Evolutionary conservation across 1,139 yeast species (phyloP), one percentile per base, ranked within the genome.

Genomic region (Cylindricascospora bacillispora): DNA sequence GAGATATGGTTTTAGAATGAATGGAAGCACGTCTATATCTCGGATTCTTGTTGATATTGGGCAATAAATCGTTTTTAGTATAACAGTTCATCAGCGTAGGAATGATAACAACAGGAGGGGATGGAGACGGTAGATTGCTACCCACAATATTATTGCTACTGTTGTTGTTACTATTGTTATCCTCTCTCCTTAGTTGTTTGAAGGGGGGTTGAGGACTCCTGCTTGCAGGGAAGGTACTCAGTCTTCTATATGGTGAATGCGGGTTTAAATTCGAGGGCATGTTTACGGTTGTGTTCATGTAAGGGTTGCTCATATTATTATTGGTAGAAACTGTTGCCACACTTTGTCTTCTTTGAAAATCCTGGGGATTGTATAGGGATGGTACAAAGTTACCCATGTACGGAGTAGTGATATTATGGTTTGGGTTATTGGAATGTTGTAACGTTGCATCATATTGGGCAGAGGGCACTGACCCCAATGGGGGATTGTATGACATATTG

Each of bases 1-100:
- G 98, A 5, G 94, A 80, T 23, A 83, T 70, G 40, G 75, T 82
- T 26, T 77, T 72, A 4, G 85, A 75, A 34, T 78, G 77, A 25
- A 81, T 72, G 1, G 86, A 70, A 6, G 93, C 85, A 29, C 95
- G 66, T 39, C 95, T 66, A 49, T 72, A 79, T 53, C 76, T 77
- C 1, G 94, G 93, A 35, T 68, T 73, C 13, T 61, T 57, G 43
- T 81, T 75, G 11, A 67, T 43, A 18, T 64, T 60, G 0, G 95
- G 94, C 18, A 63, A 63, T 40, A 83, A 59, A 35, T 82, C 92
- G 17, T 62, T 45, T 35, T 40, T 39, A 6, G 41, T 29, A 11
- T 31, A 29, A 23, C 45, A 40, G n/a, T 28, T 36, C 27, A 35
- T 39, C 47, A 50, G 41, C 33, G 39, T 44, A 15, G 57, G 57